Base-by-base conservation (phyloP, 2,329 filamentous ascomycete genomes). In the Fusarium veterinarium region DNA sequence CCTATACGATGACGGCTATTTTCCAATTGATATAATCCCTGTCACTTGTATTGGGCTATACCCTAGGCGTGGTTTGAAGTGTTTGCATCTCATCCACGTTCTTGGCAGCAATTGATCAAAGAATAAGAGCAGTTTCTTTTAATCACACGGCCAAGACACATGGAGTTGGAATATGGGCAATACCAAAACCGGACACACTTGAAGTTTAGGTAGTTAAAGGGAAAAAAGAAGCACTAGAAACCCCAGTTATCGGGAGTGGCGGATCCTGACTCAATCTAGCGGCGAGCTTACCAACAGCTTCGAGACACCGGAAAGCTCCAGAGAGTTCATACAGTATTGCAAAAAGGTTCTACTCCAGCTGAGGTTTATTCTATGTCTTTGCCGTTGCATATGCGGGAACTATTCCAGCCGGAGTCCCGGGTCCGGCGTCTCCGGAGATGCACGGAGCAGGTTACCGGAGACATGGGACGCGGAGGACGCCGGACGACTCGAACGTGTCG, bases 1-100 rank as follows among this genome's bases (percentile, higher is more conserved):
- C 69, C 76, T 79, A 78, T 73, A 79, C 77, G 70, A 78, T 67
- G 62, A 69, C 71, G 75, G 77, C 76, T 65, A 41, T 35, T 51
- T 25, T 49, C 20, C 25, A 35, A 44, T 33, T 57, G 41, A 40
- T 61, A 10, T 48, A 14, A 64, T 51, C 44, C 49, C 46, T 60
- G 55, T 44, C 28, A 9, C 5, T 58, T 74, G 44, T 40, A 57
- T 45, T n/a, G 11, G 5, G 5, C 1, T 66, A 75, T 74, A 71
- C 0, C 5, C 38, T 23, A 11, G 3, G 1, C 3, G 8, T 7
- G 7, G 5, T 7, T 7, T 2, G 4, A 5, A 3, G 8, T 13
- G 16, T 19, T 20, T 8, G 12, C 8, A 6, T 19, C 5, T 25
- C 8, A n/a, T 12, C 17, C 35, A 28, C 4, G 19, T 37, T 35